Conservation (phyloP, 176 grass and related monocot species). For the Hordeum vulgare region DNA sequence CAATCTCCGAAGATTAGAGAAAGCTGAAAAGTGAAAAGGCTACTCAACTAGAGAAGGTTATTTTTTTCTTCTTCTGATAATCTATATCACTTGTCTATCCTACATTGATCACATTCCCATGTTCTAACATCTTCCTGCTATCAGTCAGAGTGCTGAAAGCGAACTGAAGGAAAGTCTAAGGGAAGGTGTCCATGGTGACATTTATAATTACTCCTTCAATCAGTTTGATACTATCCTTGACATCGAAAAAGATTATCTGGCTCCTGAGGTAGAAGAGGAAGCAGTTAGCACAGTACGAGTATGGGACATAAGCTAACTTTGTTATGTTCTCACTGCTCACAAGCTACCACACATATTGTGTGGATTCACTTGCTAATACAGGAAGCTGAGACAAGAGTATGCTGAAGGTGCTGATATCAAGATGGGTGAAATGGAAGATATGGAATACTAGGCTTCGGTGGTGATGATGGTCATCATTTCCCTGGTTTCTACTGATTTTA, state of each 20-base stretch:
- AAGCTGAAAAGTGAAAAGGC: conserved; percentile 73
- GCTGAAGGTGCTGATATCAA: conserved; percentile 65
- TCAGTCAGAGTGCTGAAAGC: conserved; percentile 68
- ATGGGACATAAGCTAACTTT: conserved; percentile 1
- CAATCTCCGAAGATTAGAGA: conserved; percentile 54
- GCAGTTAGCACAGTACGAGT: conserved; percentile 42
- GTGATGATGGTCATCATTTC: conserved; percentile 31
- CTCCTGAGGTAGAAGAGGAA: conserved; percentile 48
- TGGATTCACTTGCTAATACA: conserved; percentile 18
- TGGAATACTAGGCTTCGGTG: conserved; percentile 60
- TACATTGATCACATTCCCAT: background rate
- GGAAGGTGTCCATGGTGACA: conserved; percentile 84
- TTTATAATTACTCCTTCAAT: conserved; percentile 53
- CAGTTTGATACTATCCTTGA: conserved; percentile 46
- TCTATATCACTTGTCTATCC: background rate
- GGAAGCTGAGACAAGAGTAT: conserved; percentile 56
- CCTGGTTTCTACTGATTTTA: background rate
- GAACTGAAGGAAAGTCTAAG: conserved; percentile 70
- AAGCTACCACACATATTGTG: background rate
- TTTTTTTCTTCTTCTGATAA: conserved; percentile 3
- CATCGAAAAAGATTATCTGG: conserved; percentile 33
- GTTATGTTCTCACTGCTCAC: background rate
- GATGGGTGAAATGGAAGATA: conserved; percentile 64
- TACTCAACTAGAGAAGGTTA: conserved; percentile 73
- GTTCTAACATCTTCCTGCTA: background rate